These are phyloP conservation scores for Purshia tridentata DNA, from an alignment of 306 rosid genomes.

Conservation along the genomic window DNA sequence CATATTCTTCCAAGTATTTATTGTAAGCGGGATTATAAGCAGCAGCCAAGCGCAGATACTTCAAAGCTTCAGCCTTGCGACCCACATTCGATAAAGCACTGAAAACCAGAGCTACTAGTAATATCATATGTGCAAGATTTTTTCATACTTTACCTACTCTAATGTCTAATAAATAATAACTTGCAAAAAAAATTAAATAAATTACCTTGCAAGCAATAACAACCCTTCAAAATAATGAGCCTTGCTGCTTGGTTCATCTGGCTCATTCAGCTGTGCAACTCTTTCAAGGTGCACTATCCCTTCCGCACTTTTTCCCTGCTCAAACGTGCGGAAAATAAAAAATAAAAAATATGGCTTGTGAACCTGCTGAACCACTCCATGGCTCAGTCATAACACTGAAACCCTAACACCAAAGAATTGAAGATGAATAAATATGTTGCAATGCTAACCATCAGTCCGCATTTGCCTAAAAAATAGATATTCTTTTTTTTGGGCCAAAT, in stretches of 20 bases:
- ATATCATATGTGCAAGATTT: background rate
- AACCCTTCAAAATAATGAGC: conserved; percentile 77
- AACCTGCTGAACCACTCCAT: background rate
- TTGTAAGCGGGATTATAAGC: conserved; percentile 63
- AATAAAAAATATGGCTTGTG: conserved; percentile 2
- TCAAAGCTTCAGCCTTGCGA: conserved; percentile 72
- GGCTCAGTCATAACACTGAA: conserved; percentile 8
- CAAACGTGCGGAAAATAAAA: conserved; percentile 22
- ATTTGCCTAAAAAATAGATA: background rate
- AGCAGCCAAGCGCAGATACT: conserved; percentile 70
- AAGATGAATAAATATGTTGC: background rate
- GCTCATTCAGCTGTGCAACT: conserved; percentile 70
- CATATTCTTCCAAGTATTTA: conserved; percentile 63
- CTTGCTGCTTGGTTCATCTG: conserved; percentile 69
- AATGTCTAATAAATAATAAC: conserved; percentile 33
- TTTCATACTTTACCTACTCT: background rate
- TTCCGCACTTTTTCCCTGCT: conserved; percentile 67
- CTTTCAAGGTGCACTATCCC: conserved; percentile 75
- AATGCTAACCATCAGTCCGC: background rate
- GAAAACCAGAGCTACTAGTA: conserved; percentile 30
- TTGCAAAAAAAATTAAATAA: conserved; percentile 28
- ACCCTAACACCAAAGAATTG: conserved; percentile 1
- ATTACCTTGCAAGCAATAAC: conserved; percentile 77
- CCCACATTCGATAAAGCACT: conserved; percentile 69
- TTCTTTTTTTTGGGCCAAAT: no score